Evolutionary conservation across 75 land plant species (phyloP), one percentile per base, ranked within the genome.

Genomic region (Picea sitchensis): DNA sequence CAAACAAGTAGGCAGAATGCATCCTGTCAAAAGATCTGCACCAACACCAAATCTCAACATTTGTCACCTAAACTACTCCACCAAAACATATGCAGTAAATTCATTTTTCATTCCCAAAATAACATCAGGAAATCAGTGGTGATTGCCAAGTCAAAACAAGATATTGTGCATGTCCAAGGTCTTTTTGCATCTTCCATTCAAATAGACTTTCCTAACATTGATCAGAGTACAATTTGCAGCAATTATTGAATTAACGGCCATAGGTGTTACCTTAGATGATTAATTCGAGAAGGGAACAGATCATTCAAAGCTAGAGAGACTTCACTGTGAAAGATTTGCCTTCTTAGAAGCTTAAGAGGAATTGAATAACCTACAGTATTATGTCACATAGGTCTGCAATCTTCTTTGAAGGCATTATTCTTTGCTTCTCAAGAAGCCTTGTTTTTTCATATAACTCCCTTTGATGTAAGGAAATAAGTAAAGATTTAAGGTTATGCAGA

Each of bases 1-100:
- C 68, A 94, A 81, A 65, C 82, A 80, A 63, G 80, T 83, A 15
- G 91, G 87, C 26, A 92, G 38, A 71, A 96, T 81, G 69, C 85
- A 86, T n/a, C 78, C 80, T 59, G 83, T 79, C 5, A 82, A 14
- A 63, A 92, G 83, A 76, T 91, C 98, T 96, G 83, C 80, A 85
- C 13, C 56, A 79, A 77, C 69, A 47, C 21, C 57, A 75, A 34
- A 79, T 26, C 36, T 68, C 32, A 79, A 73, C 15, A 73, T 21
- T 38, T 71, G 6, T 79, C 41, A 69, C 41, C 73, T 65, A 65
- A 41, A 69, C 36, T 69, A 14, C 51, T 6, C 44, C 51, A 38
- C 38, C 17, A 41, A 44, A 31, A 18, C 18, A 20, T 69, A 41
- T 36, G 32, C 31, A 65, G 4, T 65, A 3, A n/a, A 68, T 18